phyloP scores from a whole-genome alignment of 2,329 filamentous ascomycete species.

The Colletotrichum tofieldiae region DNA sequence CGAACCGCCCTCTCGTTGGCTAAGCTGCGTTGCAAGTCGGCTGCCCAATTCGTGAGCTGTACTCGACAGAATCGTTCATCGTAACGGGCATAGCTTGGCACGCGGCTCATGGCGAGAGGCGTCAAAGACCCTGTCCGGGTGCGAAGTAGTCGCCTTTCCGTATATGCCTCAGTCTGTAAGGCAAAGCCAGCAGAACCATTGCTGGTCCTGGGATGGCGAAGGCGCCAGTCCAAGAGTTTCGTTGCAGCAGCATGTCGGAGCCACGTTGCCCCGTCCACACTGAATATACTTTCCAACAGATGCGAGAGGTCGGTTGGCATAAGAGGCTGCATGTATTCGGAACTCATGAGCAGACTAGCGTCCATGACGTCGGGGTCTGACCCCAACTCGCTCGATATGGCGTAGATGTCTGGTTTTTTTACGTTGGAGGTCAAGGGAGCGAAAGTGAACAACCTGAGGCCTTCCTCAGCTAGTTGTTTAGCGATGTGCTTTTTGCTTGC shows the following conservation, averaged over 20 bases:
- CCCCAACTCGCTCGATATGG: conserved; percentile 81
- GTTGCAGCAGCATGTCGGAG: conserved; percentile 86
- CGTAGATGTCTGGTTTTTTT: conserved; percentile 70
- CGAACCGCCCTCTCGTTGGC: conserved; percentile 81
- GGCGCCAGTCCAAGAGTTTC: conserved; percentile 83
- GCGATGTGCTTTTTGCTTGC: conserved; percentile 73
- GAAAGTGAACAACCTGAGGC: conserved; percentile 79
- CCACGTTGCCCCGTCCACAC: conserved; percentile 83
- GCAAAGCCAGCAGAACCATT: conserved; percentile 27
- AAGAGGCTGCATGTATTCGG: conserved; percentile 89
- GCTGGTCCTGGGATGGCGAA: conserved; percentile 44
- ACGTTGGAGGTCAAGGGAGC: conserved; percentile 54
- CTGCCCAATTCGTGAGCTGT: conserved; percentile 86
- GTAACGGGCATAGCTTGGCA: conserved; percentile 47
- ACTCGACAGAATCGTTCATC: conserved; percentile 62
- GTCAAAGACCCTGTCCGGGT: conserved; percentile 47
- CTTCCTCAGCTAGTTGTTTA: conserved; percentile 69
- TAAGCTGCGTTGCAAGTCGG: conserved; percentile 83
- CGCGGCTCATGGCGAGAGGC: conserved; percentile 1
- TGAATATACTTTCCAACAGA: conserved; percentile 83
- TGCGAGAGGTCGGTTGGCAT: conserved; percentile 79
- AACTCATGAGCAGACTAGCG: conserved; percentile 92
- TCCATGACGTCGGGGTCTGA: conserved; percentile 89
- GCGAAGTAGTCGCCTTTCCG: conserved; percentile 60
- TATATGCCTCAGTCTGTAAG: background rate